These are phyloP conservation scores for Aspergillus spinulosporus DNA, from an alignment of 2,329 filamentous ascomycete genomes.

Conservation along the genomic window DNA sequence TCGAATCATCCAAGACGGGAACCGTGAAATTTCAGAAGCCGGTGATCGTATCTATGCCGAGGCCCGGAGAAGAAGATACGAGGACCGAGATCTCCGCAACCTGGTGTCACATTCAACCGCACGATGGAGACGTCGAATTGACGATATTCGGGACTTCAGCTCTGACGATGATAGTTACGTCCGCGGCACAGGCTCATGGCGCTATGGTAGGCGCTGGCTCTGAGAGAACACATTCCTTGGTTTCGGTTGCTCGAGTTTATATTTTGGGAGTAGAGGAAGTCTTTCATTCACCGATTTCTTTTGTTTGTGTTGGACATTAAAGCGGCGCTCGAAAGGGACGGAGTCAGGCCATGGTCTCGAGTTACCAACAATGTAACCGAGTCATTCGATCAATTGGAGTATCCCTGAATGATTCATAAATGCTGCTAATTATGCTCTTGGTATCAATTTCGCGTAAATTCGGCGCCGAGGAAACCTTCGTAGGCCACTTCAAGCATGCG, in stretches of 20 bases:
- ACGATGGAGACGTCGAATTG: conserved; percentile 10
- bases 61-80: conserved; percentile 17
- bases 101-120: conserved; percentile 10
- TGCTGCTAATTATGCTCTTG: background rate
- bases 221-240: background rate
- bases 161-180: conserved; percentile 7
- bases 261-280: background rate
- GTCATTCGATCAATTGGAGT: background rate
- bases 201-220: conserved; percentile 7
- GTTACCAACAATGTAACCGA: background rate
- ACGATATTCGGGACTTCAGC: conserved; percentile 6
- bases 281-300: conserved; percentile 1
- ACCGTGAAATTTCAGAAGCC: conserved; percentile 23
- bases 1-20: conserved; percentile 30
- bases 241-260: no score
- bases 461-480: background rate
- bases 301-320: conserved; percentile 1
- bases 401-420: background rate
- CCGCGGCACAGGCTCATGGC: background rate
- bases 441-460: background rate
- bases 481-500: background rate
- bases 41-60: conserved; percentile 23
- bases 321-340: background rate
- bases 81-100: conserved; percentile 12
- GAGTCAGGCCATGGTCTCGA: background rate